Percentiles rank a stretch among this genome's conserved stretches.
These are phyloP conservation scores for Gaeumannomyces tritici DNA, from an alignment of 2,329 filamentous ascomycete species.

Conservation along the genomic window DNA sequence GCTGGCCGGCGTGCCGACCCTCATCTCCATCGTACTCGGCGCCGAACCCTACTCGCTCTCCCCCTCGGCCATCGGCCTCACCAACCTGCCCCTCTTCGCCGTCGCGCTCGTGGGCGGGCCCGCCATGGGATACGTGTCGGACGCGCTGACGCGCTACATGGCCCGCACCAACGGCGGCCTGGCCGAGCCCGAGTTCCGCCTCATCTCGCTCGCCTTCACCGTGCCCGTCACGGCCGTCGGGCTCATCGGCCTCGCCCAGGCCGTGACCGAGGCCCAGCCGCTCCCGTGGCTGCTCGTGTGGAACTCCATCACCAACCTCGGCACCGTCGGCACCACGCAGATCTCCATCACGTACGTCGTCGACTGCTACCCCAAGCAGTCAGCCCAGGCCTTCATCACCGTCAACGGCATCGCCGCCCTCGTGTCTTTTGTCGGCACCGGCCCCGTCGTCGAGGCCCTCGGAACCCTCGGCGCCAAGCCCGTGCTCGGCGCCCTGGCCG, in stretches of 20 bases:
- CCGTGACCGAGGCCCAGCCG: not conserved
- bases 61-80: constrained; percentile 45
- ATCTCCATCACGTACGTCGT: constrained; percentile 3
- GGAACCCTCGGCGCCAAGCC: constrained; percentile 2
- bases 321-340: not conserved
- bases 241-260: constrained; percentile 1
- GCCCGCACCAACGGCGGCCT: constrained; percentile 2
- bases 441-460: constrained; percentile 38
- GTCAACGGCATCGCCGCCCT: not conserved
- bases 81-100: constrained; percentile 47
- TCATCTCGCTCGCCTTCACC: constrained; percentile 1
- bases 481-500: constrained; percentile 34
- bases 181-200: constrained; percentile 5
- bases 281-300: constrained; percentile 4
- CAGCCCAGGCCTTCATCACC: constrained; percentile 4
- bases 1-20: constrained; percentile 13
- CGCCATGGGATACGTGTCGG: not conserved
- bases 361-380: constrained; percentile 2
- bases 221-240: constrained; percentile 2
- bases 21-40: constrained; percentile 36
- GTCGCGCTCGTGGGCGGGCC: constrained; percentile 21
- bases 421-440: not conserved
- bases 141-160: constrained; percentile 1
- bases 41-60: constrained; percentile 41
- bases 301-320: not conserved